Base-by-base conservation (phyloP, 2,329 filamentous ascomycete genomes). In the Aspergillus sp. region DNA sequence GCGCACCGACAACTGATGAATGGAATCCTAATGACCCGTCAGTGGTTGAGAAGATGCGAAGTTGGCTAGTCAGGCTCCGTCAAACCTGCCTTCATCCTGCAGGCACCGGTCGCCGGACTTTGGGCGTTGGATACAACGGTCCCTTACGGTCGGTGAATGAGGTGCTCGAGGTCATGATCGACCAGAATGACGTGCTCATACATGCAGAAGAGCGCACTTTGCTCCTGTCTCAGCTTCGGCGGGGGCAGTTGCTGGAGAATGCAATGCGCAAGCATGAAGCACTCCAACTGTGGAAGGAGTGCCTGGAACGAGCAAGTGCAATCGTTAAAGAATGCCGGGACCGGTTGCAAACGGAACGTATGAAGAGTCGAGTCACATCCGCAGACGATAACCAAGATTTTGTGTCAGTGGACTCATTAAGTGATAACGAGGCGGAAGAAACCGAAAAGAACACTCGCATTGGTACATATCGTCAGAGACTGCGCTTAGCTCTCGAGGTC, bases 121-220 rank as follows among this genome's bases (percentile, higher is more conserved):
- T 91, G 1, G 89, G 89, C 2, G 82, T 84, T 48, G 86, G 82
- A 52, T 82, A 82, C 56, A 55, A 45, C 28, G 87, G 85, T 0
- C 89, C 91, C 0, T 81, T 97, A 65, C 85, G 91, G 12, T 96
- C 93, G 0, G 89, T 97, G 1, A 85, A 88, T 17, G 91, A 98
- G 74, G 94, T 98, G 1, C 80, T 99, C 10, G 89, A 92, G 65
- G 87, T 89, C 4, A 97, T 99, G 94, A 89, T 97, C 60, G 92
- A 97, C 58, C 88, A 94, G 70, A 92, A 89, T 47, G 90, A 94
- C 59, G 80, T 80, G 5, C 73, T 78, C 1, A 84, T 94, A 59
- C 85, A 88, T 55, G 77, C 83, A 0, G 88, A 94, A 60, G 89
- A 95, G 70, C 85, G 92, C 55, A 79, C 82, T 2, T 81, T 89